Conservation (phyloP, 192 early-diverging fungal species). For the Gaertneriomyces semiglobifer region DNA sequence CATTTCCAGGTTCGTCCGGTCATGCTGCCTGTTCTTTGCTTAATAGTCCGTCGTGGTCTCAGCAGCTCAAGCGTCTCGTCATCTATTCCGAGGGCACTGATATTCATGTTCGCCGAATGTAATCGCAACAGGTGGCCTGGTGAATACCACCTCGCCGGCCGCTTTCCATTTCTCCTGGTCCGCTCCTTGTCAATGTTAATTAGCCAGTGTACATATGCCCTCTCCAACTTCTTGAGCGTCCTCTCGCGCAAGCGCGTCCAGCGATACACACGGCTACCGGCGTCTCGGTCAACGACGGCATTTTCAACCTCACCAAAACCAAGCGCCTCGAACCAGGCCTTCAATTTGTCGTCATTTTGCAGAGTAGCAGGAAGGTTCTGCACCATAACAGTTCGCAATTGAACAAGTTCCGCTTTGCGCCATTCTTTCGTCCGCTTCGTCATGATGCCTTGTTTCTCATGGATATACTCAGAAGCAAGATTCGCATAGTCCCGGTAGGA, state of each 20-base stretch:
- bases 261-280: slow-evolving; percentile 17
- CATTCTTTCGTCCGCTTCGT: slow-evolving; percentile 27
- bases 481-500: slow-evolving; percentile 38
- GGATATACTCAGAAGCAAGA: slow-evolving; percentile 29
- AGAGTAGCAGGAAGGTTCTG: slow-evolving; percentile 45
- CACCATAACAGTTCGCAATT: slow-evolving; percentile 49
- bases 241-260: slow-evolving; percentile 19
- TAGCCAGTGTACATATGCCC: slow-evolving; percentile 41
- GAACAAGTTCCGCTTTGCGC: slow-evolving; percentile 41
- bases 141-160: slow-evolving; percentile 9
- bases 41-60: slow-evolving; percentile 21
- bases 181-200: slow-evolving; percentile 29
- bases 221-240: slow-evolving; percentile 39
- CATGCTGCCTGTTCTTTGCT: background rate
- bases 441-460: slow-evolving; percentile 19
- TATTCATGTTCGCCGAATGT: slow-evolving; percentile 20
- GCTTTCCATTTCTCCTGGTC: slow-evolving; percentile 7
- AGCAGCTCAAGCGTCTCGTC: slow-evolving; percentile 24
- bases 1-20: background rate
- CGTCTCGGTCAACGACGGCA: slow-evolving; percentile 40
- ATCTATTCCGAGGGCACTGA: slow-evolving; percentile 19
- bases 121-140: slow-evolving; percentile 20
- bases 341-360: slow-evolving; percentile 39
- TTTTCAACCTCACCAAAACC: slow-evolving; percentile 45
- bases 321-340: slow-evolving; percentile 42